These are phyloP conservation scores for Papiliotrema flavescens DNA, from an alignment of 1,284 basidiomycete species.

Conservation along the genomic window DNA sequence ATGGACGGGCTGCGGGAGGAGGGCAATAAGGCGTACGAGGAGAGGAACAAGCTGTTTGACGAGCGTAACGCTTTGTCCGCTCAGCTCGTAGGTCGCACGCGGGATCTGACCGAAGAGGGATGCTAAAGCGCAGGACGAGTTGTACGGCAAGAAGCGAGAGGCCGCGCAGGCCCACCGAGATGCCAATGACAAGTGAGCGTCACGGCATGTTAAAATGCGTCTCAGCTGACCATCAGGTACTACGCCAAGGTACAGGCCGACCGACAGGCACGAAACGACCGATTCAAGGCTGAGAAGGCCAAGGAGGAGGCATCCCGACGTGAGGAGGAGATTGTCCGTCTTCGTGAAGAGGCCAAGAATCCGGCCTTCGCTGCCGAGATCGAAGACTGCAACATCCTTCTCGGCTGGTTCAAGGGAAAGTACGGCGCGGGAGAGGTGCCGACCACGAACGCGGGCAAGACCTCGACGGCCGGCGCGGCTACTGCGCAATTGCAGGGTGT, in stretches of 20 bases:
- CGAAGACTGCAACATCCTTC: slow-evolving; percentile 74
- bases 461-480: slow-evolving; percentile 14
- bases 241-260: slow-evolving; percentile 72
- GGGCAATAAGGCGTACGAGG: slow-evolving; percentile 78
- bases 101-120: neutral
- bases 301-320: slow-evolving; percentile 80
- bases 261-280: slow-evolving; percentile 76
- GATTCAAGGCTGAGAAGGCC: slow-evolving; percentile 71
- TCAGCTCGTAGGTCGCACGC: slow-evolving; percentile 52
- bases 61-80: slow-evolving; percentile 75
- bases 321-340: slow-evolving; percentile 70
- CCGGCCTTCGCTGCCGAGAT: slow-evolving; percentile 93
- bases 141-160: slow-evolving; percentile 78
- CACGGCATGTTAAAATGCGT: neutral
- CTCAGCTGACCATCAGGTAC: slow-evolving; percentile 49
- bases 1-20: slow-evolving; percentile 82
- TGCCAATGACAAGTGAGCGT: slow-evolving; percentile 61
- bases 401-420: slow-evolving; percentile 83
- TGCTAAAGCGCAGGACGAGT: slow-evolving; percentile 53
- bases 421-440: slow-evolving; percentile 51
- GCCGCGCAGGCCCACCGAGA: slow-evolving; percentile 68
- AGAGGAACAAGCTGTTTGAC: slow-evolving; percentile 78
- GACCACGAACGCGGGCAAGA: slow-evolving; percentile 28
- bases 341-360: slow-evolving; percentile 85
- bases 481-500: slow-evolving; percentile 62